These are phyloP conservation scores for Piper longum DNA, from an alignment of 164 flowering plant species.

Conservation along the genomic window DNA sequence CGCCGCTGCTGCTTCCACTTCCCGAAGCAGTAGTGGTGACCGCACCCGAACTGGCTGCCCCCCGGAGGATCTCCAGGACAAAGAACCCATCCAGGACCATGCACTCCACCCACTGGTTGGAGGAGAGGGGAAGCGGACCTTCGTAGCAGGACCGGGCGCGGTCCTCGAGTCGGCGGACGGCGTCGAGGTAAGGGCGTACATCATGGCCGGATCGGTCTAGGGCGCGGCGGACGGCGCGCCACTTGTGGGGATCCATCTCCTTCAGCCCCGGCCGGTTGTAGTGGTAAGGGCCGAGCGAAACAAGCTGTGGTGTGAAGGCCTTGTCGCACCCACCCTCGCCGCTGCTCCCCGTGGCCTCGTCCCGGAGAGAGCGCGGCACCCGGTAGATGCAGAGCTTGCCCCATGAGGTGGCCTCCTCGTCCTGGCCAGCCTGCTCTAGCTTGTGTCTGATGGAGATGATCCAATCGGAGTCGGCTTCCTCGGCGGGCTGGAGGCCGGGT, in stretches of 20 bases:
- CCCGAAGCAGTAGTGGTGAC: neutral
- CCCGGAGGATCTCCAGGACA: constrained; percentile 46
- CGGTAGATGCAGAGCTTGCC: constrained; percentile 38
- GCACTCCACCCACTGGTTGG: constrained; percentile 51
- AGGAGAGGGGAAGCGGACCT: constrained; percentile 22
- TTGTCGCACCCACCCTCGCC: constrained; percentile 32
- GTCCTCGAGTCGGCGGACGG: constrained; percentile 39
- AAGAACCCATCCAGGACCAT: constrained; percentile 65
- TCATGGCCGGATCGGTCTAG: constrained; percentile 36
- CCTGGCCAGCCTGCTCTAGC: constrained; percentile 43
- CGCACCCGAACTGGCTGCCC: constrained; percentile 11
- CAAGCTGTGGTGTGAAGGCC: constrained; percentile 51
- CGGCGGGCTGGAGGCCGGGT: constrained; percentile 5
- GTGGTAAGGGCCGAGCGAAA: constrained; percentile 68
- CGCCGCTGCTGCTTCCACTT: neutral
- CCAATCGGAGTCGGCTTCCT: constrained; percentile 38
- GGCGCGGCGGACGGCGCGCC: constrained; percentile 34
- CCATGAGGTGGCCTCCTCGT: constrained; percentile 46
- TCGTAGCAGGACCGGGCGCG: constrained; percentile 52
- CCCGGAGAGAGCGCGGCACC: constrained; percentile 34
- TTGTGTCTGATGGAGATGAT: constrained; percentile 52
- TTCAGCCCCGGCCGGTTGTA: constrained; percentile 30
- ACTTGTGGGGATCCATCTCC: constrained; percentile 57
- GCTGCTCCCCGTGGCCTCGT: constrained; percentile 4
- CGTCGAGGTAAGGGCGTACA: constrained; percentile 26